A percentile compares a stretch with the other conserved stretches of the same genome.
phyloP scores from a whole-genome alignment of 176 grass and related monocot genomes.

The Juncus inflexus region DNA sequence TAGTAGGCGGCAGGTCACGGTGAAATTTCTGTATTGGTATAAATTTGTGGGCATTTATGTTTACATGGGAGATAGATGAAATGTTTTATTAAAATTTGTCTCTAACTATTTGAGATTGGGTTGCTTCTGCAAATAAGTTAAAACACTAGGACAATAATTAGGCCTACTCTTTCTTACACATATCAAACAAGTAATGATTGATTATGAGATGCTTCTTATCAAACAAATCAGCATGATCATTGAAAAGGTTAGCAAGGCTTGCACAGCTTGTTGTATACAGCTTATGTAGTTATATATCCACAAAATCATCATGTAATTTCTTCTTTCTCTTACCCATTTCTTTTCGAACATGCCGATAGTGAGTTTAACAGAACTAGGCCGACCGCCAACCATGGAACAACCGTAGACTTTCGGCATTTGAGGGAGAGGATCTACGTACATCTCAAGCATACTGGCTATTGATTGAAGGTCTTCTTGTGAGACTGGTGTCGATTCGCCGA shows the following conservation, averaged over 20 bases:
- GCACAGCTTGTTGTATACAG: too few relatives aligned
- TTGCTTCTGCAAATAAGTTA: too few relatives aligned
- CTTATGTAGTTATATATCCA: too few relatives aligned
- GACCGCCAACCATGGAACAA: slow-evolving; percentile 38
- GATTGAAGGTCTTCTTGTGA: slow-evolving; percentile 33
- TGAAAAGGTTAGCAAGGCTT: not conserved
- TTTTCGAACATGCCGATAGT: slow-evolving; percentile 65
- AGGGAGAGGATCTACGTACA: slow-evolving; percentile 62
- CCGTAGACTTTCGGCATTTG: slow-evolving; percentile 64
- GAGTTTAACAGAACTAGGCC: slow-evolving; percentile 32
- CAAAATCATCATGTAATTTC: too few relatives aligned
- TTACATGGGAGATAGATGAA: not conserved
- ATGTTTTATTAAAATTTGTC: too few relatives aligned
- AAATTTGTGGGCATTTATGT: not conserved
- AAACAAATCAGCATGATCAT: not conserved
- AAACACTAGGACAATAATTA: too few relatives aligned
- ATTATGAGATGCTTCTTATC: too few relatives aligned
- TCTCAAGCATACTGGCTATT: slow-evolving; percentile 53
- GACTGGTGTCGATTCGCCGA: slow-evolving; percentile 20
- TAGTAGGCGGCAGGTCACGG: slow-evolving; percentile 56
- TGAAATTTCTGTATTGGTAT: slow-evolving; percentile 59
- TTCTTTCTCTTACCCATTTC: slow-evolving; percentile 47
- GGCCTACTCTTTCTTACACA: too few relatives aligned
- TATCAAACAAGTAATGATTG: too few relatives aligned
- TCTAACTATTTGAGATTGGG: too few relatives aligned